A percentile compares a stretch with the other conserved stretches of the same genome.
Evolutionary conservation across 352 stramenopile species (phyloP).

Genomic region (Globisporangium nunn): DNA sequence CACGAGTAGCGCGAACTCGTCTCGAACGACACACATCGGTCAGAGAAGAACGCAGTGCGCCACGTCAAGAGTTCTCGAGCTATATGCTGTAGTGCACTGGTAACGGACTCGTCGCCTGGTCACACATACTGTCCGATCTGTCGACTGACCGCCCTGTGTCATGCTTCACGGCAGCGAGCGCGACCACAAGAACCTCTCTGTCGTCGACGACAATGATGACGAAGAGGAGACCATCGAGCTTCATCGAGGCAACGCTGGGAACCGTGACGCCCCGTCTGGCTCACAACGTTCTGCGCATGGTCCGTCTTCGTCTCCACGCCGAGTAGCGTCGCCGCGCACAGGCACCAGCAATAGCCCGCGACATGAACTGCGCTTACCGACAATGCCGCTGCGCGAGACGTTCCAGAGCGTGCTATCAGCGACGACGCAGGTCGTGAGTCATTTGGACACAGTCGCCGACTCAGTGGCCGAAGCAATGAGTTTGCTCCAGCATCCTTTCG

Average conservation of each 20-base stretch:
- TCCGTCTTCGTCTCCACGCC: conserved; percentile 2
- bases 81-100: no score
- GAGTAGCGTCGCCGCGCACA: conserved; percentile 5
- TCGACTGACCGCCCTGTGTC: not conserved
- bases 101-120: no score
- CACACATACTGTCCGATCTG: no score
- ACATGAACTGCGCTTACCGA: conserved; percentile 4
- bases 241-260: conserved; percentile 10
- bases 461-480: conserved; percentile 28
- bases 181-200: conserved; percentile 8
- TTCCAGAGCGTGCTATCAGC: conserved; percentile 20
- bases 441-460: conserved; percentile 18
- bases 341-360: conserved; percentile 2
- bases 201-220: conserved; percentile 22
- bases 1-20: conserved; percentile 37
- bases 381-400: conserved; percentile 15
- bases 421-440: conserved; percentile 17
- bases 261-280: conserved; percentile 10
- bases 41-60: no score
- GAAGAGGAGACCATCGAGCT: conserved; percentile 31
- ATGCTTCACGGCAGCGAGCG: conserved; percentile 1
- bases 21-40: conserved; percentile 34
- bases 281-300: not conserved
- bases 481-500: conserved; percentile 21
- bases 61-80: no score